Evolutionary conservation across 176 grass and related monocot genomes (phyloP), one percentile per base, ranked within the genome.

Genomic region (Alopecurus myosuroides): DNA sequence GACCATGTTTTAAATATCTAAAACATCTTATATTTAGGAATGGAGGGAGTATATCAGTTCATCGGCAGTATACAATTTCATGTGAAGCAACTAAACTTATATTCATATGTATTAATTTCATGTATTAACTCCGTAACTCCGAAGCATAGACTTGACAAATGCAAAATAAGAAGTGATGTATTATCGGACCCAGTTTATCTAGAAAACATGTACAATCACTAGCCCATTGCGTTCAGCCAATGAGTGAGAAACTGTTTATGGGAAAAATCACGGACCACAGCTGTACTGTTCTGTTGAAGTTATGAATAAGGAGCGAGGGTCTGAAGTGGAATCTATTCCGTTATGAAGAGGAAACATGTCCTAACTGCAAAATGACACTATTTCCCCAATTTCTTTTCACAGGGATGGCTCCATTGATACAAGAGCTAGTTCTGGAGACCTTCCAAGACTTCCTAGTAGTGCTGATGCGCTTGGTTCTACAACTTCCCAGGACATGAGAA

Each of bases 341-440:
- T 56, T 67, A 33, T 7, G 3, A 3, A n/a, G 17, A 19, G 30
- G 10, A 31, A 29, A 69, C 61, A 68, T 69, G 69, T 77, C 34
- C 10, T 52, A 70, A 79, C 53, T 84, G 55, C 37, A 87, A 45
- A 35, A 60, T 64, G 78, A 81, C 49, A 76, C 37, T 73, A 73
- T 69, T 80, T 36, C 55, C 23, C 33, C 34, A 26, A 55, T 82
- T 90, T 77, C 64, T 66, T 58, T 70, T 34, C 44, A 74, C 82
- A 94, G 90, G 78, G 93, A 92, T 81, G 74, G 60, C 34, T 84
- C 86, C 42, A 84, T 91, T 89, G 84, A 91, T 82, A 67, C 85
- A 84, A 93, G 91, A 89, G 76, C 88, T 80, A 88, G 89, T 90
- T 88, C 93, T 78, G 93, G 87, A 69, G 96, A 98, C 62, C 91